Evolutionary conservation across 2,329 filamentous ascomycete species (phyloP), one percentile per base, ranked within the genome.

Genomic region (Ophiostoma perfectum): DNA sequence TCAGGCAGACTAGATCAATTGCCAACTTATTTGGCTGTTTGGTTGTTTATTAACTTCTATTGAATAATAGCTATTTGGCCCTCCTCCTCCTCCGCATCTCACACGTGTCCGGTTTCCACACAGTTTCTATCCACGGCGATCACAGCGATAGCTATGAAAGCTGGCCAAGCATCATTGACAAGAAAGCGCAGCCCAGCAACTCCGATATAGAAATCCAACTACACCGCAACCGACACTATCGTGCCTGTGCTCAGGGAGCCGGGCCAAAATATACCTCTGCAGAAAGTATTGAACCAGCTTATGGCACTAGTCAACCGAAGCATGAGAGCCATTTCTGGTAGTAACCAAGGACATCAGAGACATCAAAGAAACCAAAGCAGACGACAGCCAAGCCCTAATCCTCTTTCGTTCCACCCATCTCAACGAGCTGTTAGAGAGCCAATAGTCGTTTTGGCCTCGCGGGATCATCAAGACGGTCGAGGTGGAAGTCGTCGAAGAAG

Each of bases 51-150:
- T 62, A 14, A 9, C 14, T 69, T 18, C 44, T 41, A n/a, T 42
- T 52, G 41, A 39, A 18, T 27, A 27, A 27, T 27, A 27, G 49
- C 49, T 16, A 7, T 58, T 36, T 52, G 38, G 47, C n/a, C 47
- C 60, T 64, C 60, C 44, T 47, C 38, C 39, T 39, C 39, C 44
- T 55, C 49, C n/a, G 18, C 18, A 27, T 39, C 52, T 52, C 52
- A 45, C 44, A 64, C 66, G 66, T 74, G 70, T 39, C 70, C 72
- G 69, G 58, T 72, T 70, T 75, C 73, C 69, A 71, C 66, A 69
- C 69, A 65, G 69, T 73, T 75, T 75, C 73, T 66, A 73, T 64
- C 47, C 18, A 38, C 36, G 45, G 4, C 38, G 18, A 39, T 58
- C 55, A 47, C 62, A 27, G 27, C 2, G 27, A 27, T 27, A 27